Conservation (phyloP, 164 flowering plant species). For the Kalanchoe fedtschenkoi region DNA sequence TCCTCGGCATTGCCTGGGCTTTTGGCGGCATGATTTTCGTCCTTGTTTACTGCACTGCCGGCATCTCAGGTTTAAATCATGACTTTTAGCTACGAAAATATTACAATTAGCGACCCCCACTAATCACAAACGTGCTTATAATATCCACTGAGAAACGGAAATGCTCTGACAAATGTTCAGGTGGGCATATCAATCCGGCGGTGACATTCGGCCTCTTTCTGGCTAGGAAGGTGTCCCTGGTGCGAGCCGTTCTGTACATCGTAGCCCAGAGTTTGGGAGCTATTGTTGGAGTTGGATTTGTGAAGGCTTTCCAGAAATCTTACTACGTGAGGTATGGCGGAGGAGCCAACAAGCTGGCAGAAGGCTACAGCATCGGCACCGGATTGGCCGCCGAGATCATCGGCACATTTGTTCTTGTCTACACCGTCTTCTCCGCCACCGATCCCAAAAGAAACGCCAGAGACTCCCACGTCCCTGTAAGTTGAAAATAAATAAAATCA, state of each 20-base stretch:
- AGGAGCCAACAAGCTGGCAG: neutral
- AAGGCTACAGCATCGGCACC: neutral
- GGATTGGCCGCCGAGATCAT: too few species aligned
- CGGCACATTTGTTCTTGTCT: too few species aligned
- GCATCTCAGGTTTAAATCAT: slow-evolving; percentile 23
- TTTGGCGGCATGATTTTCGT: slow-evolving; percentile 64
- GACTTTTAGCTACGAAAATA: too few species aligned
- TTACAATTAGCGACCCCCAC: too few species aligned
- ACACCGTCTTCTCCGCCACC: too few species aligned
- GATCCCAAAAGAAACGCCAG: slow-evolving; percentile 3
- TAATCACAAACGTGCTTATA: too few species aligned
- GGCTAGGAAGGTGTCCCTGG: neutral
- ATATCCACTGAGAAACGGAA: neutral
- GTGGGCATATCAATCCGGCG: slow-evolving; percentile 53
- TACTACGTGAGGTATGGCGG: neutral
- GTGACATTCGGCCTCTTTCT: slow-evolving; percentile 43
- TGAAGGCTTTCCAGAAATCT: neutral
- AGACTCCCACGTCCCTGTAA: neutral
- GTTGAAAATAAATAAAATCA: too few species aligned
- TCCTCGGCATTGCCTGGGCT: neutral
- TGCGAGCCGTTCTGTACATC: neutral
- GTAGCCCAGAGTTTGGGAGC: neutral
- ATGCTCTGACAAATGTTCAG: slow-evolving; percentile 14
- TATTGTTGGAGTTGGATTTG: neutral
- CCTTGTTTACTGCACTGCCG: slow-evolving; percentile 44